Conservation (phyloP, 2,329 filamentous ascomycete species). For the Colletotrichum cereale region DNA sequence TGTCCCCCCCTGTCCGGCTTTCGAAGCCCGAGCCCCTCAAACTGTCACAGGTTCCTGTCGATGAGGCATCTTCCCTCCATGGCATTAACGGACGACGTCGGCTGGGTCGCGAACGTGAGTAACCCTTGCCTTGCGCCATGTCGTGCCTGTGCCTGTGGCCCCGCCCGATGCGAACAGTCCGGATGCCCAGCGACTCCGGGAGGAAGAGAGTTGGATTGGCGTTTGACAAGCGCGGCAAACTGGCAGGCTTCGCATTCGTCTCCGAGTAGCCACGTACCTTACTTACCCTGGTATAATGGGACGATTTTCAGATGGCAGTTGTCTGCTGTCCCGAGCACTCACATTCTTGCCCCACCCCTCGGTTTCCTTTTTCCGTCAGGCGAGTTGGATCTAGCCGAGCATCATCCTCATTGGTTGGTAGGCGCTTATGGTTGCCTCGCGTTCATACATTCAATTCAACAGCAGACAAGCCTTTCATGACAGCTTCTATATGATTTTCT, state of each 20-base stretch:
- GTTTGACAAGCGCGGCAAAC: slow-evolving; percentile 22
- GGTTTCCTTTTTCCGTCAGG: neutral
- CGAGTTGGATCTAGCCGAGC: neutral
- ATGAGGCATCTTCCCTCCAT: slow-evolving; percentile 23
- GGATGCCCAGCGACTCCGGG: slow-evolving; percentile 18
- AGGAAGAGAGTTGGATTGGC: slow-evolving; percentile 17
- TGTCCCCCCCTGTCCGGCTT: slow-evolving; percentile 16
- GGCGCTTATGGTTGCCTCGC: neutral
- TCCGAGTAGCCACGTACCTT: neutral
- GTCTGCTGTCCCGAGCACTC: neutral
- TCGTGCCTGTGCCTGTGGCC: neutral
- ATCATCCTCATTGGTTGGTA: neutral
- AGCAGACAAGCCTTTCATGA: neutral
- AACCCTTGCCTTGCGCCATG: neutral
- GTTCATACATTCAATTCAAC: neutral
- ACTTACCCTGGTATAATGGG: neutral
- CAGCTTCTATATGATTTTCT: neutral
- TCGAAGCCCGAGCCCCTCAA: slow-evolving; percentile 13
- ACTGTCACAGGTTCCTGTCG: slow-evolving; percentile 31
- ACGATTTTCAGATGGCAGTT: neutral
- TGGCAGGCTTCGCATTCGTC: slow-evolving; percentile 1
- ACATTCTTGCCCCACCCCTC: neutral
- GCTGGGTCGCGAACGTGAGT: neutral
- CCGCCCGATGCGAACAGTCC: neutral
- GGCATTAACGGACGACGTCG: slow-evolving; percentile 20